Conservation (phyloP, 2,329 filamentous ascomycete species). For the Didymella pinodella region DNA sequence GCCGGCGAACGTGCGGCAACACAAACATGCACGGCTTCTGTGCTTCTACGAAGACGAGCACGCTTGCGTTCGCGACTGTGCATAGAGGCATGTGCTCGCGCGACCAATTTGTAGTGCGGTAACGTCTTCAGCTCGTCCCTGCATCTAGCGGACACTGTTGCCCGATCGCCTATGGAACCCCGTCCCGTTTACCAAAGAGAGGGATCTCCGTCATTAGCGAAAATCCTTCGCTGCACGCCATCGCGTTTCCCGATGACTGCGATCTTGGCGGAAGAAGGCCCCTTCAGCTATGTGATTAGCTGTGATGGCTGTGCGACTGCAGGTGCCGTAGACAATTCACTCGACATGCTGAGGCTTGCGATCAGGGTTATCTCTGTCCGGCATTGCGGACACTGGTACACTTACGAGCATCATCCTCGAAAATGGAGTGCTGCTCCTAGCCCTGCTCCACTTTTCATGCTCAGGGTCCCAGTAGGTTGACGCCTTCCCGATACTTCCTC, state of each 20-base stretch:
- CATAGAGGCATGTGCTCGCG: not conserved
- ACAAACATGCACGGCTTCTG: not conserved
- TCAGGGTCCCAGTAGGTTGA: conserved; percentile 4
- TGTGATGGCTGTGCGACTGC: not conserved
- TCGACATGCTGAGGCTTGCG: not conserved
- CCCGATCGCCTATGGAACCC: conserved; percentile 1
- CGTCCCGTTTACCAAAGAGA: conserved; percentile 1
- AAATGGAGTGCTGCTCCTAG: conserved; percentile 8
- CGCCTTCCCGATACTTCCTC: conserved; percentile 14
- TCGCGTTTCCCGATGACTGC: not conserved
- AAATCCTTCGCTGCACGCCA: conserved; percentile 11
- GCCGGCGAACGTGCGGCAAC: not conserved
- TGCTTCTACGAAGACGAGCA: not conserved
- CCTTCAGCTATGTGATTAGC: not conserved
- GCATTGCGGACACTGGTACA: conserved; percentile 3
- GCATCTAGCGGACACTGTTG: conserved; percentile 9
- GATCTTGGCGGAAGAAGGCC: not conserved
- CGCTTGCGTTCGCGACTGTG: not conserved
- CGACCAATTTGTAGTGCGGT: not conserved
- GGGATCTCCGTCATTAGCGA: conserved; percentile 13
- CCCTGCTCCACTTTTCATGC: conserved; percentile 9
- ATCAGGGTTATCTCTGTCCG: conserved; percentile 1
- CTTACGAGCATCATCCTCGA: conserved; percentile 13
- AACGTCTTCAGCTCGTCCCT: conserved; percentile 9
- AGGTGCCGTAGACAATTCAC: not conserved